Evolutionary conservation across 176 grass and related monocot species (phyloP).

Genomic region (Oryza longistaminata): DNA sequence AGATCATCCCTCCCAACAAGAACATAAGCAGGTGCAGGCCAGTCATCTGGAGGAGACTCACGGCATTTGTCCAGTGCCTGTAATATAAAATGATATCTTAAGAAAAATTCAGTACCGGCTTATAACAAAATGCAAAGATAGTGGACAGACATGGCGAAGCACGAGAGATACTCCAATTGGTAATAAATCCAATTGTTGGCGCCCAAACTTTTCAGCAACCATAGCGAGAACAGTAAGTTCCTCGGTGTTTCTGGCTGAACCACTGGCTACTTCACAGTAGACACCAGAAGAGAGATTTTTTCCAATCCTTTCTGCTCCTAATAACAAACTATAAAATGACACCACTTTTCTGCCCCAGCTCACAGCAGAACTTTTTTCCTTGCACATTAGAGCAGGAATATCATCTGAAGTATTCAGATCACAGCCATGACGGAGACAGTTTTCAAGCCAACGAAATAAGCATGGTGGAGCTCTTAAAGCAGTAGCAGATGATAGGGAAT

Average conservation of each 20-base stretch:
- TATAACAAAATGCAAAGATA: conserved; percentile 32
- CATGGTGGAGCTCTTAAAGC: conserved; percentile 63
- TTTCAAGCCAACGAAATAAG: conserved; percentile 83
- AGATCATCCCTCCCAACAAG: conserved; percentile 93
- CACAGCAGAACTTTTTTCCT: conserved; percentile 62
- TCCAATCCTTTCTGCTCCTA: conserved; percentile 85
- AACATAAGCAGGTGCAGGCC: conserved; percentile 81
- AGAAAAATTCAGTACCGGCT: conserved; percentile 25
- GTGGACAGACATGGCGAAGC: conserved; percentile 76
- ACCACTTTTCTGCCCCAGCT: conserved; percentile 89
- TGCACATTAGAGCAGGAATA: conserved; percentile 72
- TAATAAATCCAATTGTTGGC: conserved; percentile 79
- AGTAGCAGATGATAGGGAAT: conserved; percentile 42
- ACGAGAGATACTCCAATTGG: conserved; percentile 88
- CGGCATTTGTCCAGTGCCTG: conserved; percentile 92
- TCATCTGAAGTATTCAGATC: conserved; percentile 51
- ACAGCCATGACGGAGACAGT: conserved; percentile 59
- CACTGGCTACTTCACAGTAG: conserved; percentile 86
- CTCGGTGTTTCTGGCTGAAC: conserved; percentile 69
- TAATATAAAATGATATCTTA: conserved; percentile 44
- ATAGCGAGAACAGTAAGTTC: conserved; percentile 87
- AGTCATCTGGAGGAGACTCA: conserved; percentile 84
- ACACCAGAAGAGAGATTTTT: conserved; percentile 80
- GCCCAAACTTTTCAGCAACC: conserved; percentile 91
- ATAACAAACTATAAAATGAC: conserved; percentile 85